Base-by-base conservation (phyloP, 2,329 filamentous ascomycete species). In the Paracamarosporium sp. region DNA sequence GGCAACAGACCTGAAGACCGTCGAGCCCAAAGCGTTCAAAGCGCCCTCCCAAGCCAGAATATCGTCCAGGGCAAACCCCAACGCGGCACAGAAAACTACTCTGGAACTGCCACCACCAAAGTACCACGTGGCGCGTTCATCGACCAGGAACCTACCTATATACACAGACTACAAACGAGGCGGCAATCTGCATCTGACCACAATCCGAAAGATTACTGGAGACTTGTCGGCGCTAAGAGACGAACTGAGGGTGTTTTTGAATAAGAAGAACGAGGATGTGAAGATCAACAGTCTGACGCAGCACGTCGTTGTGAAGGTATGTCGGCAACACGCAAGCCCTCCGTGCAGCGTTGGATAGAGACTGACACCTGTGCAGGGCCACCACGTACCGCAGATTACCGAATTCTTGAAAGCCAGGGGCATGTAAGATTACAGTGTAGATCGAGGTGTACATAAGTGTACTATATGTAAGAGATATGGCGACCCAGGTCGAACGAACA, bases 191-290 rank as follows among this genome's bases (percentile, higher is more conserved):
- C 86, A 88, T 68, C 78, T 90, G 68, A 96, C 94, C 5, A 77
- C 86, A 55, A 79, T 99, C 55, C 90, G 92, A 75, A 93, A 91
- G 77, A 84, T 94, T 48, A 87, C 92, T 56, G 95, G 95, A 15
- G 85, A 96, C 73, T 70, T 87, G 48, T 76, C 80, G 30, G 84
- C 81, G 3, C 74, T 98, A 62, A 82, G 86, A 60, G 76, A 83
- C 33, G 89, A 93, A 65, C 73, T 98, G 55, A 79, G 82, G 35
- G 71, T 78, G 20, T 83, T 82, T 11, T 75, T 97, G 59, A 78
- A 81, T 1, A 70, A 94, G 40, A 77, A 83, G 24, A 72, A 82
- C 48, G 80, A 84, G 13, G 79, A 87, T 6, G 80, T 88, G 40
- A 79, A 75, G 61, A 80, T 89, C 44, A 88, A 88, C 71, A 72